phyloP scores from a whole-genome alignment of 192 early-diverging fungal species.

The Backusella tuberculispora region DNA sequence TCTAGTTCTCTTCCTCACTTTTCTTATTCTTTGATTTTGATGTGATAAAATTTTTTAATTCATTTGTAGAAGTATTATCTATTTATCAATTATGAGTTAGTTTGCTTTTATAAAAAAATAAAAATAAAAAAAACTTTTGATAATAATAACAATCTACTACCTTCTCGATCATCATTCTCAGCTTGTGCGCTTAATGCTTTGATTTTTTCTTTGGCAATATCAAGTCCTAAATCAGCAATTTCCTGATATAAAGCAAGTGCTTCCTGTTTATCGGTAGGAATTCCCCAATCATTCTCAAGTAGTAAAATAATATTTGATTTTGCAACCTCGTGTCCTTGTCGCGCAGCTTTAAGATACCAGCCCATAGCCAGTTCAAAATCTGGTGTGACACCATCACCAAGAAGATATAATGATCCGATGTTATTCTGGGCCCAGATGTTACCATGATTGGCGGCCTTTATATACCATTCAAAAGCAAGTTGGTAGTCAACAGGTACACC shows the following conservation, averaged over 20 bases:
- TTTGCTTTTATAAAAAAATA: neutral
- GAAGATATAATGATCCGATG: neutral
- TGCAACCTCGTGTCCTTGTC: neutral
- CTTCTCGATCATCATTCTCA: neutral
- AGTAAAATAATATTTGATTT: neutral
- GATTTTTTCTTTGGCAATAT: neutral
- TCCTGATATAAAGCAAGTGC: neutral
- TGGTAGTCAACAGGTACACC: neutral
- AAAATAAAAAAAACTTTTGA: neutral
- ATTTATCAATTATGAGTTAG: neutral
- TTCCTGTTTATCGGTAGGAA: neutral
- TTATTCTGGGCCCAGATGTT: neutral
- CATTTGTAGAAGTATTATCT: no score
- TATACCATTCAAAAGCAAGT: neutral
- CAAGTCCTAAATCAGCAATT: neutral
- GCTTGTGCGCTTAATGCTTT: neutral
- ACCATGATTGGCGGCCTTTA: neutral
- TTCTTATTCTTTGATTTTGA: neutral
- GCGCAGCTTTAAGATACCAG: conserved; percentile 1
- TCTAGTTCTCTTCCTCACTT: neutral
- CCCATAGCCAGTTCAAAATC: neutral
- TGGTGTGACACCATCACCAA: conserved; percentile 4
- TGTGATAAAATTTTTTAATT: neutral
- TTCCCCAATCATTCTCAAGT: neutral
- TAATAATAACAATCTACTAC: neutral